Conservation (phyloP, 1,284 basidiomycete genomes). For the Hemileia vastatrix region DNA sequence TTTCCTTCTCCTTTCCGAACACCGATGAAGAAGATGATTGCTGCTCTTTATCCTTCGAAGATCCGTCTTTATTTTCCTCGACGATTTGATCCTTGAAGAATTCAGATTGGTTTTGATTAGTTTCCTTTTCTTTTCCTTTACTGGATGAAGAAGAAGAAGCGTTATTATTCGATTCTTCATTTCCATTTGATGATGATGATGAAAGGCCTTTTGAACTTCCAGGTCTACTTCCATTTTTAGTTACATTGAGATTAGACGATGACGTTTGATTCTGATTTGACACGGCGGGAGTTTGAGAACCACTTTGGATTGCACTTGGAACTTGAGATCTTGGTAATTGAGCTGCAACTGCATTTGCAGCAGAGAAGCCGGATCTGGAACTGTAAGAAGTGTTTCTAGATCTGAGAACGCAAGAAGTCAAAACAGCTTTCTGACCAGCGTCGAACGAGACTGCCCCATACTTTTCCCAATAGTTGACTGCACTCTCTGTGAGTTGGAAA, state of each 20-base stretch:
- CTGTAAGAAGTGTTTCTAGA: conserved; percentile 19
- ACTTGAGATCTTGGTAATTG: conserved; percentile 15
- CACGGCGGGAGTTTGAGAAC: too few relatives aligned
- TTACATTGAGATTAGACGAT: too few relatives aligned
- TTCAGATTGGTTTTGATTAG: conserved; percentile 20
- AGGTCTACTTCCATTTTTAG: too few relatives aligned
- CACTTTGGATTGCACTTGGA: background rate
- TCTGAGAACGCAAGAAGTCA: conserved; percentile 75
- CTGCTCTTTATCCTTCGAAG: conserved; percentile 27
- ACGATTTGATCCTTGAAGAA: conserved; percentile 22
- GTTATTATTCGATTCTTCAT: too few relatives aligned
- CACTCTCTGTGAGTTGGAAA: conserved; percentile 80
- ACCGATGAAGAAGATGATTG: conserved; percentile 29
- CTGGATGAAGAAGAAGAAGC: too few relatives aligned
- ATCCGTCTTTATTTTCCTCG: conserved; percentile 30
- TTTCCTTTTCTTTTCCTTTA: conserved; percentile 14
- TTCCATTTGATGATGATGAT: too few relatives aligned
- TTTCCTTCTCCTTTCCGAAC: too few relatives aligned
- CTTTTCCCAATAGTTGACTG: conserved; percentile 91
- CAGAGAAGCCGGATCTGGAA: conserved; percentile 55
- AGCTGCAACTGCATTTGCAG: conserved; percentile 34
- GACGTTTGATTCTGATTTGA: too few relatives aligned
- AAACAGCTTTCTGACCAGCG: conserved; percentile 64
- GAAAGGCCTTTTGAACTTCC: too few relatives aligned
- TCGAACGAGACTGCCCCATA: conserved; percentile 92